A percentile compares a stretch with the other conserved stretches of the same genome.
phyloP scores from a whole-genome alignment of 768 basidiomycete genomes.

The Exidia glandulosa region DNA sequence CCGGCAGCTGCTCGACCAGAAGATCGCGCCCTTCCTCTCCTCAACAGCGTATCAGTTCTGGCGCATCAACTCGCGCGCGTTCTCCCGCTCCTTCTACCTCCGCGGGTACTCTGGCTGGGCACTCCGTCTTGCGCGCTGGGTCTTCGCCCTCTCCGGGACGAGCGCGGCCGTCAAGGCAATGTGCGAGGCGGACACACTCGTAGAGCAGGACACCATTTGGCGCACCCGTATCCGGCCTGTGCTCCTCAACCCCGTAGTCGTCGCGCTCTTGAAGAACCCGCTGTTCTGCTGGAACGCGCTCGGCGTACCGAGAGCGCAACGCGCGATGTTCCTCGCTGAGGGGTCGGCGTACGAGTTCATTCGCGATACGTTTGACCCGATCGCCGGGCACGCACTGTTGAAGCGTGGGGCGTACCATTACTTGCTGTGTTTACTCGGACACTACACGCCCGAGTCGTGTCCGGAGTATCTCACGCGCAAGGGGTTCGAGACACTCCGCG shows the following conservation, averaged over 20 bases:
- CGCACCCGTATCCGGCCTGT: conserved; percentile 45
- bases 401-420: conserved; percentile 56
- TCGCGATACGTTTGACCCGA: conserved; percentile 39
- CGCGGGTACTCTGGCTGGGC: conserved; percentile 61
- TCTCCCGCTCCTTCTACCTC: conserved; percentile 48
- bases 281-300: conserved; percentile 68
- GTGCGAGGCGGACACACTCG: conserved; percentile 40
- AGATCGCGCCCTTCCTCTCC: conserved; percentile 56
- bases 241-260: conserved; percentile 45
- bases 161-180: conserved; percentile 41
- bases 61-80: conserved; percentile 43
- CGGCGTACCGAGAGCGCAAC: conserved; percentile 64
- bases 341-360: conserved; percentile 40
- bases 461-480: conserved; percentile 53
- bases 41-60: conserved; percentile 70
- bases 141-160: conserved; percentile 54
- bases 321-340: conserved; percentile 45
- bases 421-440: conserved; percentile 37
- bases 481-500: conserved; percentile 47
- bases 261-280: conserved; percentile 37
- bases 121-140: conserved; percentile 44
- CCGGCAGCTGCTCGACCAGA: conserved; percentile 44
- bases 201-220: conserved; percentile 57
- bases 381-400: conserved; percentile 35
- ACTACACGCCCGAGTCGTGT: conserved; percentile 46